These are phyloP conservation scores for Verticillium albo-atrum DNA, from an alignment of 2,329 filamentous ascomycete species.

Conservation along the genomic window DNA sequence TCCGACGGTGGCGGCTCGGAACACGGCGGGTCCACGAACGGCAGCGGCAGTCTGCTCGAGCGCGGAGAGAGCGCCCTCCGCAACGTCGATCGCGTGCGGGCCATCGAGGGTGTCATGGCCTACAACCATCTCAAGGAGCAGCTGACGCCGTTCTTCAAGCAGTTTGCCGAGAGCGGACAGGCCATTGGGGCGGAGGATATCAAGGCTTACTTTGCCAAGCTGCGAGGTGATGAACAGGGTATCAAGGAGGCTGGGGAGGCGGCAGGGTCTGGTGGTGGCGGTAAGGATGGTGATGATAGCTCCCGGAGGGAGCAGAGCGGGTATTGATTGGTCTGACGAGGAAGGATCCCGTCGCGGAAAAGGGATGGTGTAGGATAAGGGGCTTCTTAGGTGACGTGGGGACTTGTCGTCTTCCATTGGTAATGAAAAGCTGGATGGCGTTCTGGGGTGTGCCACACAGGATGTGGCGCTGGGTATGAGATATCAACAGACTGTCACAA, in stretches of 20 bases:
- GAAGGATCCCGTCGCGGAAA: neutral
- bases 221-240: conserved; percentile 79
- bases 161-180: conserved; percentile 87
- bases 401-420: too few relatives aligned
- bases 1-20: conserved; percentile 59
- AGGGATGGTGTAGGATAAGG: neutral
- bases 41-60: conserved; percentile 80
- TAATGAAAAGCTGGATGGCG: too few relatives aligned
- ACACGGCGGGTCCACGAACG: conserved; percentile 53
- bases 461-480: too few relatives aligned
- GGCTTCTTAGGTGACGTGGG: neutral
- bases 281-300: conserved; percentile 26
- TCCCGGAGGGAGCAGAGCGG: conserved; percentile 48
- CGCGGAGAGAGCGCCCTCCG: conserved; percentile 88
- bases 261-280: conserved; percentile 32
- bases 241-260: conserved; percentile 59
- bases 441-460: too few relatives aligned
- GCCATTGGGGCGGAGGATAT: conserved; percentile 93
- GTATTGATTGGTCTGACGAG: conserved; percentile 21
- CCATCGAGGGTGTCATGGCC: conserved; percentile 96
- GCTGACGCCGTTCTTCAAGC: conserved; percentile 89
- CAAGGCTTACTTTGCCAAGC: conserved; percentile 91
- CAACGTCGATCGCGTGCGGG: conserved; percentile 86
- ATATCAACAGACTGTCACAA: too few relatives aligned
- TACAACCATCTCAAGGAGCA: conserved; percentile 96